Evolutionary conservation across 1,139 yeast species (phyloP).

Genomic region (Candida albicans): DNA sequence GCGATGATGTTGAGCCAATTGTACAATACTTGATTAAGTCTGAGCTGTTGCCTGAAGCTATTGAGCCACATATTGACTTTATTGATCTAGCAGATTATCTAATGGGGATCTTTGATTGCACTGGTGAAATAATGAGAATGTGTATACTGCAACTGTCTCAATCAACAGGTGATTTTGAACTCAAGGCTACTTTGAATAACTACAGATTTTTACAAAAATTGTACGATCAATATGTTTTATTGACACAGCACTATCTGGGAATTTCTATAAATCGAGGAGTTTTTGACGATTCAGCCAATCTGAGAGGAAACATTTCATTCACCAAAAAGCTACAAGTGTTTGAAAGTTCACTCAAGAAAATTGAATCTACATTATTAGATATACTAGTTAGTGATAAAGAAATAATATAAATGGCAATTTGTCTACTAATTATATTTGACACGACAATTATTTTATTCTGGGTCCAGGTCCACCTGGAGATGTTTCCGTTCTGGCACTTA

Average conservation of each 20-base stretch:
- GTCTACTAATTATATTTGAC: not conserved
- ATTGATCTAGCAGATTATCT: constrained; percentile 30
- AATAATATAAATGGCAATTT: constrained; percentile 6
- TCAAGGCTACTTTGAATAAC: constrained; percentile 9
- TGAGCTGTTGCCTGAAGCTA: not conserved
- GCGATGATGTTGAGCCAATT: not conserved
- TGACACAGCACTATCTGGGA: constrained; percentile 19
- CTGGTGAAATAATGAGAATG: constrained; percentile 44
- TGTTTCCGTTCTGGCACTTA: constrained; percentile 73
- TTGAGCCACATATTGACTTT: constrained; percentile 7
- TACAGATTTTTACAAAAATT: constrained; percentile 13
- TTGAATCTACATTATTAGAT: constrained; percentile 28
- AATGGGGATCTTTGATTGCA: constrained; percentile 42
- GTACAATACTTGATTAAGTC: not conserved
- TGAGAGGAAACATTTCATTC: constrained; percentile 19
- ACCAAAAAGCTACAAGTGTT: constrained; percentile 28
- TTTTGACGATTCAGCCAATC: constrained; percentile 17
- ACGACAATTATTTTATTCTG: constrained; percentile 35
- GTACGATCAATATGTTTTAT: constrained; percentile 9
- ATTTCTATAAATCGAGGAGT: constrained; percentile 23
- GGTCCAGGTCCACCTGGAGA: constrained; percentile 89
- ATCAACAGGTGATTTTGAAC: constrained; percentile 10
- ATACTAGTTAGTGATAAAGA: constrained; percentile 24
- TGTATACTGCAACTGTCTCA: constrained; percentile 15
- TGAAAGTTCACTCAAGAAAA: constrained; percentile 26